These are phyloP conservation scores for Malassezia vespertilionis DNA, from an alignment of 1,284 basidiomycete genomes.

Conservation along the genomic window DNA sequence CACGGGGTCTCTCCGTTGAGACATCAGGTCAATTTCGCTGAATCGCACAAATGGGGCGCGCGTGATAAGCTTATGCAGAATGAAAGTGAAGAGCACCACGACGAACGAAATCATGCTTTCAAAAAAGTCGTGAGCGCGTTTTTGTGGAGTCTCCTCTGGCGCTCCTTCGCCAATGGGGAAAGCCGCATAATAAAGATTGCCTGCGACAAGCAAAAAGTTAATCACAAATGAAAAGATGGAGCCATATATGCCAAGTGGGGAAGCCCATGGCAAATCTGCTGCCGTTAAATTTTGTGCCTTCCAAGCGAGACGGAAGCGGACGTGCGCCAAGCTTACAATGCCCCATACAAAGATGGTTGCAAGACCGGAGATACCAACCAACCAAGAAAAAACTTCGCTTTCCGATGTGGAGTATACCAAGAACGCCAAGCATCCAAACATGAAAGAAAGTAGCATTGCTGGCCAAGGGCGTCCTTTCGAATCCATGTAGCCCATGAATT, in stretches of 20 bases:
- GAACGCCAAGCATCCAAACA: conserved; percentile 40
- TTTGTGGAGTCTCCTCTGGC: conserved; percentile 19
- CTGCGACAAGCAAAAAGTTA: conserved; percentile 26
- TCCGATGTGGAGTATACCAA: conserved; percentile 34
- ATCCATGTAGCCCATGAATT: conserved; percentile 49
- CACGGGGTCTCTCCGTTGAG: conserved; percentile 32
- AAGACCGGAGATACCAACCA: conserved; percentile 52
- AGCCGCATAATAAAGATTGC: conserved; percentile 26
- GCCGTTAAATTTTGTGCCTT: conserved; percentile 49
- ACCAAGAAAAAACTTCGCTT: conserved; percentile 49
- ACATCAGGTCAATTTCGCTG: conserved; percentile 36
- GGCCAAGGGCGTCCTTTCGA: conserved; percentile 50
- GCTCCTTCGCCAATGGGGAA: conserved; percentile 42
- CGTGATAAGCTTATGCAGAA: conserved; percentile 20
- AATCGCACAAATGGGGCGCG: conserved; percentile 21
- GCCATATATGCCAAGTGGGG: conserved; percentile 50
- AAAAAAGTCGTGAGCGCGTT: conserved; percentile 50
- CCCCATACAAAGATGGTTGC: conserved; percentile 52
- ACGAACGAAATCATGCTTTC: conserved; percentile 48
- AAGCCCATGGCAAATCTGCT: conserved; percentile 51
- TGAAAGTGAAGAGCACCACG: conserved; percentile 24
- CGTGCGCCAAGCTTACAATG: conserved; percentile 37
- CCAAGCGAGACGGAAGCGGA: conserved; percentile 50
- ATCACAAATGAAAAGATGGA: conserved; percentile 49
- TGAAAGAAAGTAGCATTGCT: conserved; percentile 46